phyloP scores from a whole-genome alignment of 164 flowering plant genomes.

The Nelumbo lutea region DNA sequence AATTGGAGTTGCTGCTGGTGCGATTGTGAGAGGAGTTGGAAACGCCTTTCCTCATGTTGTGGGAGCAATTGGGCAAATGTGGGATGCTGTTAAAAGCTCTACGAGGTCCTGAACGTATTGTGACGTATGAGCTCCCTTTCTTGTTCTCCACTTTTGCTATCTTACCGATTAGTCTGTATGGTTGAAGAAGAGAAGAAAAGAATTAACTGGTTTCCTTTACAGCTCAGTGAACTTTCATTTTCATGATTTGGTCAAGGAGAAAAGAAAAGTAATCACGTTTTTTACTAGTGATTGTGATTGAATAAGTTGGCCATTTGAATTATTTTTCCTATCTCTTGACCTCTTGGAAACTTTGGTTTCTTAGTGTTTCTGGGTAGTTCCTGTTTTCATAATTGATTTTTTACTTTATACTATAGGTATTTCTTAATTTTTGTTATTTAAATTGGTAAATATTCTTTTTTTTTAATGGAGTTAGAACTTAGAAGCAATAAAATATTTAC shows the following conservation, averaged over 20 bases:
- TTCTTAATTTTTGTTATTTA: too few species aligned
- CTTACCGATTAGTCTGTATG: not conserved
- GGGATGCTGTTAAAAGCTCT: constrained; percentile 34
- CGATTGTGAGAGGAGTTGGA: constrained; percentile 30
- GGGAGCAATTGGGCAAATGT: constrained; percentile 38
- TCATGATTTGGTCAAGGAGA: not conserved
- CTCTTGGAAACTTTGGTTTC: too few species aligned
- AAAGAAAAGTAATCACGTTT: not conserved
- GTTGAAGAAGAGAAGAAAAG: not conserved
- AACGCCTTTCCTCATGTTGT: constrained; percentile 41
- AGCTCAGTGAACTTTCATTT: not conserved
- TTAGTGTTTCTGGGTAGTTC: too few species aligned
- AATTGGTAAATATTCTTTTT: too few species aligned
- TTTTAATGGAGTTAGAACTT: too few species aligned
- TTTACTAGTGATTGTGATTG: too few species aligned
- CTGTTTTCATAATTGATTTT: too few species aligned
- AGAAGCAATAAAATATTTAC: too few species aligned
- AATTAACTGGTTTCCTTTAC: not conserved
- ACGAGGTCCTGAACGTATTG: not conserved
- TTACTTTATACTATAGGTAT: too few species aligned
- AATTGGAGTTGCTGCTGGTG: constrained; percentile 62
- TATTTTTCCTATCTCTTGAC: too few species aligned
- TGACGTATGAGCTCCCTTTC: not conserved
- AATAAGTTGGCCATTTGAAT: too few species aligned
- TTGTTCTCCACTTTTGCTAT: not conserved